These are phyloP conservation scores for Musa itinerans DNA, from an alignment of 176 grass and related monocot genomes.

Conservation along the genomic window DNA sequence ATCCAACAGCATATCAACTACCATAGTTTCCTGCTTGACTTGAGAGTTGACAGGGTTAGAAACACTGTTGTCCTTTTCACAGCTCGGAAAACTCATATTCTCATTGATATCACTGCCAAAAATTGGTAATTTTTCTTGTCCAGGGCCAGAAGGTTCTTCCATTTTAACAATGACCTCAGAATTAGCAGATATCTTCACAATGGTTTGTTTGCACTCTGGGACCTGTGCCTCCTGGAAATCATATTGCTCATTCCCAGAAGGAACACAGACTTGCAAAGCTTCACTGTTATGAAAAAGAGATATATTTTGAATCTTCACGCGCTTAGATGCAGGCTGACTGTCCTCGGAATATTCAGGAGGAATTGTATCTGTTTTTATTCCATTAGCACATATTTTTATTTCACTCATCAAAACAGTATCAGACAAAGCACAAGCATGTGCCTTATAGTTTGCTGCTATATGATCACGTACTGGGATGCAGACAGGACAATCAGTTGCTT, in stretches of 20 bases:
- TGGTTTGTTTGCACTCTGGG: constrained; percentile 49
- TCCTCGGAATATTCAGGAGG: constrained; percentile 47
- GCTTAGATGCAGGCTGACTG: constrained; percentile 52
- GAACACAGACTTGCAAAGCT: constrained; percentile 31
- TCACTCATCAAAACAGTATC: constrained; percentile 42
- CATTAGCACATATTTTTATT: constrained; percentile 37
- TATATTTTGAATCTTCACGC: constrained; percentile 40
- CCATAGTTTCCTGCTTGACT: constrained; percentile 69
- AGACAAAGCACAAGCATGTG: constrained; percentile 29
- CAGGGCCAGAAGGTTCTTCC: constrained; percentile 10
- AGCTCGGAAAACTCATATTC: constrained; percentile 32
- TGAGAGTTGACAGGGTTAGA: constrained; percentile 37
- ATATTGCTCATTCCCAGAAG: constrained; percentile 41
- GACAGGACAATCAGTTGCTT: constrained; percentile 61
- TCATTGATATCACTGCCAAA: constrained; percentile 39
- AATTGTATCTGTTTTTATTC: constrained; percentile 60
- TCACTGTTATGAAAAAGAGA: constrained; percentile 42
- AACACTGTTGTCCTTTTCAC: constrained; percentile 38
- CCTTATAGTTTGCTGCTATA: constrained; percentile 43
- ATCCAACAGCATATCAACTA: constrained; percentile 41
- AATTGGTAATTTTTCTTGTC: constrained; percentile 32
- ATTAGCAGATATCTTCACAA: constrained; percentile 35
- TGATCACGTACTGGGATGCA: constrained; percentile 58
- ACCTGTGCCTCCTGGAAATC: constrained; percentile 40
- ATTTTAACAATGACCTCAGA: constrained; percentile 49